Evolutionary conservation across 139 green algal species (phyloP).

Genomic region (Chlorella ohadii): DNA sequence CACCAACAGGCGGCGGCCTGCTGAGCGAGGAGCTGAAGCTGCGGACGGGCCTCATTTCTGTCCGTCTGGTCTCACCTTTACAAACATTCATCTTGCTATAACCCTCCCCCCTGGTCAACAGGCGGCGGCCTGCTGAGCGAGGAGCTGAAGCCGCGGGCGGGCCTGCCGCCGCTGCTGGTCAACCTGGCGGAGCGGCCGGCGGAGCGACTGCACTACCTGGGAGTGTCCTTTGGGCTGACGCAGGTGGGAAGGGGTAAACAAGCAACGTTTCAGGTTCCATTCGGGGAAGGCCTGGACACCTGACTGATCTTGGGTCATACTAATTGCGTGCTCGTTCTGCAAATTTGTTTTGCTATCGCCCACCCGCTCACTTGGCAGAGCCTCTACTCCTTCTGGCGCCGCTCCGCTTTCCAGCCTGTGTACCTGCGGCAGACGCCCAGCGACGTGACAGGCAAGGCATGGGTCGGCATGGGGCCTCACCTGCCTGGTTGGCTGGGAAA

Average conservation of each 20-base stretch:
- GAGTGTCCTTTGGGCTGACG: constrained; percentile 93
- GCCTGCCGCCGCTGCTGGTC: constrained; percentile 91
- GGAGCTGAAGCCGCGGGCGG: constrained; percentile 73
- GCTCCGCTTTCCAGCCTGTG: constrained; percentile 79
- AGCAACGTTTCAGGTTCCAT: no score
- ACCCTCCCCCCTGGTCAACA: not conserved
- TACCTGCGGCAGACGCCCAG: constrained; percentile 94
- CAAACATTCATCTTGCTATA: no score
- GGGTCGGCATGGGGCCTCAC: no score
- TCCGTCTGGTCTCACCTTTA: no score
- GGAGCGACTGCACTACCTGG: constrained; percentile 95
- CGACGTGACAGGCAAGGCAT: constrained; percentile 72
- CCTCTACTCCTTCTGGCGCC: constrained; percentile 95
- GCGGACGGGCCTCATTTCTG: constrained; percentile 74
- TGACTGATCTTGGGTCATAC: no score
- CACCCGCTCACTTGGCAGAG: no score
- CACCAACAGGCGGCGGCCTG: not conserved
- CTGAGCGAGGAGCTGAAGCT: constrained; percentile 79
- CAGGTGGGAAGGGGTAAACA: constrained; percentile 51
- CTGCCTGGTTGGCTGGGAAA: no score
- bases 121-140: constrained; percentile 73
- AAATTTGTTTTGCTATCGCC: no score
- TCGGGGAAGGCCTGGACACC: no score
- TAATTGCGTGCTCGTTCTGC: no score
- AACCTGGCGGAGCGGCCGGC: constrained; percentile 79